Evolutionary conservation across 1,284 basidiomycete genomes (phyloP).

Genomic region (Pisolithus thermaeus): DNA sequence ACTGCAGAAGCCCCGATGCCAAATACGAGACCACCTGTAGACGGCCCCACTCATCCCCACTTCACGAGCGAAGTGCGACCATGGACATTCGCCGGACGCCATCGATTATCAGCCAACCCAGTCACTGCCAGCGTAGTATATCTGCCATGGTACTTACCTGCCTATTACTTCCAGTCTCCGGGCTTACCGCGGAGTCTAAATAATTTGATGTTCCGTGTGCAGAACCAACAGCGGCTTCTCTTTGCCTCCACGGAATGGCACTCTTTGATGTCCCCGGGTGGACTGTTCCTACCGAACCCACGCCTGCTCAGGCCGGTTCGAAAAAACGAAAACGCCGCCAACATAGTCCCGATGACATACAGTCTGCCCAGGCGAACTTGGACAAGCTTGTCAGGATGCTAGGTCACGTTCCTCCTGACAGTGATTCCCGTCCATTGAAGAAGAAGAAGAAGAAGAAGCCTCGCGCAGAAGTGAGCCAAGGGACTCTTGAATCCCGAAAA

Average conservation of each 20-base stretch:
- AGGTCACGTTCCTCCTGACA: slow-evolving; percentile 14
- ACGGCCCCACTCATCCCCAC: no score
- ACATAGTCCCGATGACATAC: slow-evolving; percentile 38
- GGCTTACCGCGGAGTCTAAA: neutral
- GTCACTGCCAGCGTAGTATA: no score
- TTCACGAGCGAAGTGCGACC: no score
- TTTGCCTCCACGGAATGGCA: slow-evolving; percentile 30
- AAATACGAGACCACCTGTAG: no score
- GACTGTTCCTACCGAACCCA: slow-evolving; percentile 46
- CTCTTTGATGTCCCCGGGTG: slow-evolving; percentile 73
- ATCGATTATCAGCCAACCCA: neutral
- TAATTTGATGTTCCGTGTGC: no score
- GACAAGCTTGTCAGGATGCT: slow-evolving; percentile 74
- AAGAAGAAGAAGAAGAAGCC: slow-evolving; percentile 5
- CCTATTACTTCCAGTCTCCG: no score
- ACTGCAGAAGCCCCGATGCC: neutral
- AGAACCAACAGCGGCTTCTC: neutral
- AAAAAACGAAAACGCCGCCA: slow-evolving; percentile 66
- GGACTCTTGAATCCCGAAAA: neutral
- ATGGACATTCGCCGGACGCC: neutral
- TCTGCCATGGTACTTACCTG: no score
- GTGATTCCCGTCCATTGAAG: neutral
- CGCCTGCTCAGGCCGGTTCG: slow-evolving; percentile 30
- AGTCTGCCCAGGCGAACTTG: slow-evolving; percentile 58
- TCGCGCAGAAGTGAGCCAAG: slow-evolving; percentile 13